Evolutionary conservation across 495 filamentous ascomycete species (phyloP), one percentile per base, ranked within the genome.

Genomic region (Apiosordaria backusii): DNA sequence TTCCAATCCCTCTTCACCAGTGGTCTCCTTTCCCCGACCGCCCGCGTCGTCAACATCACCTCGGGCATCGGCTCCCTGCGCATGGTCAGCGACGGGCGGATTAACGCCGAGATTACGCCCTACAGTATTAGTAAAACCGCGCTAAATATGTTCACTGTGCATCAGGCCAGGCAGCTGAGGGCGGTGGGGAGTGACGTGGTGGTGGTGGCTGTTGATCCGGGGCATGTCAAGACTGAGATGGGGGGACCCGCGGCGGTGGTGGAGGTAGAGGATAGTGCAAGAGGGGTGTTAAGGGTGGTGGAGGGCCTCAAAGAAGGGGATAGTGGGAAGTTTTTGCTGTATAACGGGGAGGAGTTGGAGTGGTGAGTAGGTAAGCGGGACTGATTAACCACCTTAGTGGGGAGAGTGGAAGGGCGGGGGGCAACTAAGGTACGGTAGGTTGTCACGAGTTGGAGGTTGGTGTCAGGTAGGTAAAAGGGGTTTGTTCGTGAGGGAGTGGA

Each of bases 161-260:
- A 82, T 65, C 78, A 81, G 62, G 71, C 71, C 50, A 68, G 61
- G 7, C 73, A 79, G 29, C 50, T 81, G n/a, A 74, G 67, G 61
- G 61, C 53, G 16, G 69, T 74, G 15, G 60, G 75, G 59, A 65
- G 73, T n/a, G 79, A 82, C 2, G 77, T 84, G 3, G 73, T 81
- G 57, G 81, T 83, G 0, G 78, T 85, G 24, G 77, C 78, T 3
- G 77, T 88, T 68, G 81, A 85, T 72, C 87, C 87, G 4, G 87
- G 87, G 1, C 88, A 86, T 86, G 85, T 88, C 54, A 75, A 81
- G 65, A 89, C 86, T 5, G 83, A 85, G 74, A 84, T 88, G 85
- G 86, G 86, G 13, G 85, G 86, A 0, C 62, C 62, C 18, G 76
- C 72, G 61, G 86, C 86, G 0, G 68, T 80, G 4, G 77, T 83